phyloP scores from a whole-genome alignment of 2,329 filamentous ascomycete species.

The Lomentospora prolificans region DNA sequence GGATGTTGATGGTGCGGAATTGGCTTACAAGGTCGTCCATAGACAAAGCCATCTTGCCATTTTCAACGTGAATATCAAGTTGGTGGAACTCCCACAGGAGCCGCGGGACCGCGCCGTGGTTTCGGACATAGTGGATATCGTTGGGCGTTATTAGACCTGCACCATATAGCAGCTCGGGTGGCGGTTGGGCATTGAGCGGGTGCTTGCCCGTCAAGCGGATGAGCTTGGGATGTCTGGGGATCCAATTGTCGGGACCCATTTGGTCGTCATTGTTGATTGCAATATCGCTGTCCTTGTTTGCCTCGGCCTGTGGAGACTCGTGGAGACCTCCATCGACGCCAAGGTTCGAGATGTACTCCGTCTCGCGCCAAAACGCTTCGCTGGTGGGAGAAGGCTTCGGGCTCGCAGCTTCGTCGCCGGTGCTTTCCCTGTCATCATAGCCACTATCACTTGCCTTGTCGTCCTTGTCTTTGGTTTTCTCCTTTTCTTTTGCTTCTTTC shows the following conservation, averaged over 20 bases:
- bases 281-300: slow-evolving; percentile 12
- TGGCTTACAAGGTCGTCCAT: slow-evolving; percentile 33
- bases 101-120: slow-evolving; percentile 41
- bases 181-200: slow-evolving; percentile 39
- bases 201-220: slow-evolving; percentile 43
- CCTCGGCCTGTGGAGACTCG: slow-evolving; percentile 11
- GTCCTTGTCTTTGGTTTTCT: slow-evolving; percentile 14
- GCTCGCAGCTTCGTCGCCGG: slow-evolving; percentile 9
- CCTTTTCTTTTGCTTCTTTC: slow-evolving; percentile 12
- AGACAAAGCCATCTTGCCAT: slow-evolving; percentile 20
- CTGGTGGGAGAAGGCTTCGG: slow-evolving; percentile 27
- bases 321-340: slow-evolving; percentile 26
- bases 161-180: slow-evolving; percentile 30
- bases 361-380: slow-evolving; percentile 27
- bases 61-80: slow-evolving; percentile 31
- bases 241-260: slow-evolving; percentile 43
- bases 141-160: slow-evolving; percentile 41
- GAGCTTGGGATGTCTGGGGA: slow-evolving; percentile 34
- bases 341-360: slow-evolving; percentile 27
- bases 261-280: slow-evolving; percentile 39
- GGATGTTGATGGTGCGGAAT: slow-evolving; percentile 36
- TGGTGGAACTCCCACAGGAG: slow-evolving; percentile 38
- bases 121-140: slow-evolving; percentile 40
- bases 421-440: slow-evolving; percentile 10
- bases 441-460: slow-evolving; percentile 8